Evolutionary conservation across 2,329 filamentous ascomycete species (phyloP), one percentile per base, ranked within the genome.

Genomic region (Xylariales sp.): DNA sequence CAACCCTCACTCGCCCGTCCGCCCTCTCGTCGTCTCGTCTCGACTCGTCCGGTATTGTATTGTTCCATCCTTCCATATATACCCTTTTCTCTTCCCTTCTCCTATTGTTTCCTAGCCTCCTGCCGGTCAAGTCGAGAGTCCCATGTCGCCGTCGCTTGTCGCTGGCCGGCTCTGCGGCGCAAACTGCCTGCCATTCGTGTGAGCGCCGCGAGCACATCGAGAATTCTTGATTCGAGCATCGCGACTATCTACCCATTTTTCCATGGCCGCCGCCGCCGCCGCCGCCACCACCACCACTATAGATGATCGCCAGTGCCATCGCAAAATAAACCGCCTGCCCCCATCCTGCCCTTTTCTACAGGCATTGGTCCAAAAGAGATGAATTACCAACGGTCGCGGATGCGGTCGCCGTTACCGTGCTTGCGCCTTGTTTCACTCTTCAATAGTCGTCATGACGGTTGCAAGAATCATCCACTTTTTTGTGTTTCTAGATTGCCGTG

Each of bases 261-360:
- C 34, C 34, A 41, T 65, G 62, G 59, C 60, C 41, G 58, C 23
- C 23, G 23, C 23, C 23, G 23, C 23, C 23, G 23, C 23, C 23
- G 2, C 23, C 30, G 3, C 36, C 36, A 39, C 36, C 8, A 39
- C 12, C 46, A 23, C 56, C 58, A 52, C 64, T 68, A 55, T 60
- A 54, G 64, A 71, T 70, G 65, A 71, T 73, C 65, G 69, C 68
- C 66, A 58, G 67, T 68, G 68, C 65, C 66, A 72, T 71, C 71
- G 57, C 69, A 62, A 69, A 53, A 39, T 23, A 52, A 55, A 45
- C 50, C 48, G 63, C 39, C 39, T 46, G 23, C 46, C 46, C 57
- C 10, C 62, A 16, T 60, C 50, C 28, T 39, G 56, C 53, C 59
- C 54, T 14, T 57, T 49, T 34, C 59, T 49, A 39, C 34, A 23